Evolutionary conservation across 176 grass and related monocot genomes (phyloP), one percentile per base, ranked within the genome.

Genomic region (Phoenix roebelenii): DNA sequence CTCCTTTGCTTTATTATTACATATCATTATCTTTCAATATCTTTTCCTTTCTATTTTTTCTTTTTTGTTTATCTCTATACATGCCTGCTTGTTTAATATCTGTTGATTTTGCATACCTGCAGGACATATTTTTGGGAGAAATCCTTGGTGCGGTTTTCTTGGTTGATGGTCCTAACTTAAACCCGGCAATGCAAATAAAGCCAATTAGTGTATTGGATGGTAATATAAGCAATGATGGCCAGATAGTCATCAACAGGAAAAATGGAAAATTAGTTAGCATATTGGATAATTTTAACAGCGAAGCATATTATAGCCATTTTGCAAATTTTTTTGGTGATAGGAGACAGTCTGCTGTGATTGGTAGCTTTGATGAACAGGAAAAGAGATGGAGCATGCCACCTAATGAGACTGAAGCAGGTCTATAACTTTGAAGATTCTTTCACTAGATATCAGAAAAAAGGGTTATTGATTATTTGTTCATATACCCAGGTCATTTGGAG

Each of bases 111-210:
- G 23, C 51, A 2, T 16, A 26, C 23, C 74, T 17, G 5, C 64
- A 95, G 85, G 82, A 79, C 57, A 95, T 83, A 28, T 95, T 95
- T 83, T 62, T 85, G 24, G 89, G 89, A 25, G 90, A 95, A 72
- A 49, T 95, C 58, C 79, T 86, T 76, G 82, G 85, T 28, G 85
- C 82, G 3, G 85, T 95, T 58, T 86, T 72, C 71, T 76, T 95
- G 29, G 77, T 86, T 23, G 79, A 95, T 51, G 66, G 74, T 29
- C 54, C 60, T 18, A 84, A 73, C 55, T 48, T 95, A 55, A 70
- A 75, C 57, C 59, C 60, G 66, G 59, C 28, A 28, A 28, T 87
- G 24, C 48, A 79, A 73, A 3, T 59, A 24, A 86, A 72, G 57
- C 22, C 49, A 5, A 64, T 95, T 64, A 53, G 50, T 17, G 49